Evolutionary conservation across 129 eudicot genomes (phyloP).

Genomic region (Pulicaria dysenterica): DNA sequence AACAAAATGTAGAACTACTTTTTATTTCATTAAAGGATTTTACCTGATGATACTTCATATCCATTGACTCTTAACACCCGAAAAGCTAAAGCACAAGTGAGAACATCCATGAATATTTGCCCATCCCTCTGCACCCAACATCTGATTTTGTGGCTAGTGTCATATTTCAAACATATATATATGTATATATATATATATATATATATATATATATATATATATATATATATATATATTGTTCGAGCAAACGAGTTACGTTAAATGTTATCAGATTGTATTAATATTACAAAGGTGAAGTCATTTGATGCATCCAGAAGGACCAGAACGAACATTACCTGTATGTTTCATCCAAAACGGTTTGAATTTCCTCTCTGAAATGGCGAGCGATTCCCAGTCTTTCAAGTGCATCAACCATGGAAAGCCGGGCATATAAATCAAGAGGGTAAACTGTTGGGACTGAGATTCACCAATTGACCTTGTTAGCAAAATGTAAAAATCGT

Average conservation of each 20-base stretch:
- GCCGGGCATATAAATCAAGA: slow-evolving; percentile 55
- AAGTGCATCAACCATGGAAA: slow-evolving; percentile 71
- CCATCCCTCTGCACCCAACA: too few relatives aligned
- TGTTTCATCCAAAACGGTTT: slow-evolving; percentile 60
- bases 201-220: too few relatives aligned
- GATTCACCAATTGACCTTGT: background rate
- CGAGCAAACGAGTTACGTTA: slow-evolving; percentile 17
- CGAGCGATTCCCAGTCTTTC: slow-evolving; percentile 67
- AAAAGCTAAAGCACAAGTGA: too few relatives aligned
- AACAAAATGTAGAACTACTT: background rate
- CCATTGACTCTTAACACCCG: slow-evolving; percentile 67
- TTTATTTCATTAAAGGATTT: background rate
- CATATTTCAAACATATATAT: too few relatives aligned
- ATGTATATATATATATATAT: too few relatives aligned
- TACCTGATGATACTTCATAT: slow-evolving; percentile 85
- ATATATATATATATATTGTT: too few relatives aligned
- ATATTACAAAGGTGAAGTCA: background rate
- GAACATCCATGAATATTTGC: too few relatives aligned
- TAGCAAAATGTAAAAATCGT: background rate
- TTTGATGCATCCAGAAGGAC: background rate
- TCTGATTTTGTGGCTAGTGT: too few relatives aligned
- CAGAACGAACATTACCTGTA: slow-evolving; percentile 53
- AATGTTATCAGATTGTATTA: background rate
- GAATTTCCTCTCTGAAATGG: slow-evolving; percentile 63
- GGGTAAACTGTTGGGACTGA: slow-evolving; percentile 50